Evolutionary conservation across 2,329 filamentous ascomycete genomes (phyloP).

Genomic region (Alternaria solani): DNA sequence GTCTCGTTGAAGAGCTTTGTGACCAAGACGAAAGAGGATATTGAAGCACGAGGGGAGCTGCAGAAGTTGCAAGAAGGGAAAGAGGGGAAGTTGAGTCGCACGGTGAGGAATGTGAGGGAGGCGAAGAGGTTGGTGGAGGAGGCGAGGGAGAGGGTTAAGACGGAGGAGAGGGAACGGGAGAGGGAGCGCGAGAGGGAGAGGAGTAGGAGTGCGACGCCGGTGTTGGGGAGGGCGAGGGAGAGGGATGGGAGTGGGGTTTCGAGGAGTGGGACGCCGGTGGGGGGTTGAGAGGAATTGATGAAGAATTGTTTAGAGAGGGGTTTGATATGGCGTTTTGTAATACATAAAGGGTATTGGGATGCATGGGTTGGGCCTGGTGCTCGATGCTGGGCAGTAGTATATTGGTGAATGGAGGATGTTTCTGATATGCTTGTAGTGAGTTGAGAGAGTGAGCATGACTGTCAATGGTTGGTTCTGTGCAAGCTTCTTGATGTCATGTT

Average conservation of each 20-base stretch:
- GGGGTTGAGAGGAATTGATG: conserved; percentile 2
- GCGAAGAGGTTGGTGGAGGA: conserved; percentile 47
- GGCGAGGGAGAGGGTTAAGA: conserved; percentile 42
- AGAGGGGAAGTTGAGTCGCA: conserved; percentile 42
- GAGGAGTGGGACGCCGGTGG: conserved; percentile 34
- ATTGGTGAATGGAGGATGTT: background rate
- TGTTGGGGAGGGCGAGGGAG: conserved; percentile 21
- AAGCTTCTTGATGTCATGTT: rapidly evolving
- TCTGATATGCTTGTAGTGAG: too few relatives aligned
- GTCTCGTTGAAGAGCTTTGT: conserved; percentile 47
- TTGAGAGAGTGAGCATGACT: too few relatives aligned
- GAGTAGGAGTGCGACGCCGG: conserved; percentile 37
- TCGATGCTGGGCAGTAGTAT: background rate
- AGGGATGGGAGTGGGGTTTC: conserved; percentile 19
- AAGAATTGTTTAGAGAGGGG: too few relatives aligned
- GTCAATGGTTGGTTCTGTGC: too few relatives aligned
- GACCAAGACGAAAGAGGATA: conserved; percentile 46
- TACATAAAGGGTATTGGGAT: conserved; percentile 1
- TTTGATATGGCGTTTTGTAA: conserved; percentile 8
- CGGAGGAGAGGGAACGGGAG: conserved; percentile 40
- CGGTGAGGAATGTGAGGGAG: conserved; percentile 44
- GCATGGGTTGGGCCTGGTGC: conserved; percentile 3
- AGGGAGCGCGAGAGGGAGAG: conserved; percentile 34
- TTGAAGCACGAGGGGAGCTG: conserved; percentile 42
- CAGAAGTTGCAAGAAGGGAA: conserved; percentile 47